Percentiles rank a stretch among this genome's conserved stretches.
These are phyloP conservation scores for Lichtheimia hyalospora DNA, from an alignment of 371 early-diverging fungal species.

Conservation along the genomic window DNA sequence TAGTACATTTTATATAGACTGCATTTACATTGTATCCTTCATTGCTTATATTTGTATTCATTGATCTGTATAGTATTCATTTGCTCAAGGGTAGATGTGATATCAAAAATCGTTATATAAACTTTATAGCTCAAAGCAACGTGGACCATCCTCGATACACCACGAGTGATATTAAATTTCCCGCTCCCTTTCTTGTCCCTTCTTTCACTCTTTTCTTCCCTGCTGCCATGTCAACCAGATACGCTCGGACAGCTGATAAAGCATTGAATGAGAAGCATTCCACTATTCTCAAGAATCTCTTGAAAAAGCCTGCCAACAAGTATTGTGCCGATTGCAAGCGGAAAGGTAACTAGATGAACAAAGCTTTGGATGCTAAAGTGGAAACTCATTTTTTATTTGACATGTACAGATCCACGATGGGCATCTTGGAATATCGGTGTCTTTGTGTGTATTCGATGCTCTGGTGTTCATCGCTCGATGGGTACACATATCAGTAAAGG, in stretches of 20 bases:
- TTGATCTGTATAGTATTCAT: too few species aligned
- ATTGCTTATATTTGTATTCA: too few species aligned
- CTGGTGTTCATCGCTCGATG: constrained; percentile 83
- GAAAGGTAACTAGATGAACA: constrained; percentile 55
- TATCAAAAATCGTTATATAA: too few species aligned
- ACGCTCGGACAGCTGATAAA: constrained; percentile 74
- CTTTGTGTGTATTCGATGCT: constrained; percentile 87
- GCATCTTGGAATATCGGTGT: constrained; percentile 86
- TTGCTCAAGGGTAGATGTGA: too few species aligned
- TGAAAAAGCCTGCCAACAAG: constrained; percentile 71
- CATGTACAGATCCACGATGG: constrained; percentile 79
- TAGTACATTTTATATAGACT: too few species aligned
- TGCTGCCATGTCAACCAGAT: constrained; percentile 68
- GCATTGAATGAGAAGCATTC: constrained; percentile 71
- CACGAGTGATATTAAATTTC: neutral
- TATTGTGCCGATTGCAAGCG: constrained; percentile 83
- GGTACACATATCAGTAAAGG: constrained; percentile 87
- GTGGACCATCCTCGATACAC: too few species aligned
- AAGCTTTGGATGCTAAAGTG: neutral
- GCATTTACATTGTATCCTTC: too few species aligned
- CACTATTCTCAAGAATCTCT: constrained; percentile 68
- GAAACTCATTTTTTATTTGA: neutral
- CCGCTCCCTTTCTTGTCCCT: neutral
- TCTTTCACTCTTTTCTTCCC: neutral
- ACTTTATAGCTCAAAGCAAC: too few species aligned